phyloP scores from a whole-genome alignment of 306 rosid genomes.

The Quercus alba region DNA sequence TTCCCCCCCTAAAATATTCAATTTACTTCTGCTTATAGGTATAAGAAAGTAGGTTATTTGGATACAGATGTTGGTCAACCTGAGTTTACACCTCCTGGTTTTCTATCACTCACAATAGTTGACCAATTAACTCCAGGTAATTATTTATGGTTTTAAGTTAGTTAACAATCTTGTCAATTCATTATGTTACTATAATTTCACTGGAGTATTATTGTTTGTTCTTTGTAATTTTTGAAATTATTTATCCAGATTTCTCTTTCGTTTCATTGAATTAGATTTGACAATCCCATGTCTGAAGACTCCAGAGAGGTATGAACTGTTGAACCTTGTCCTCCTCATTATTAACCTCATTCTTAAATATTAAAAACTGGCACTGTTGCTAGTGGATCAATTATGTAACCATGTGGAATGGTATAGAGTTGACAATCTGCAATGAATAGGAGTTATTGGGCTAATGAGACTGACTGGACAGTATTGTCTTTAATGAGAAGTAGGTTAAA shows the following conservation, averaged over 20 bases:
- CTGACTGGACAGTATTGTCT: not conserved
- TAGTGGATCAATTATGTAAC: too few species aligned
- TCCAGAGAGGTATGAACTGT: slow-evolving; percentile 70
- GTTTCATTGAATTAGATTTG: slow-evolving; percentile 52
- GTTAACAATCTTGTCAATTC: not conserved
- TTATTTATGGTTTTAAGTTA: slow-evolving; percentile 14
- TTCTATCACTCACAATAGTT: slow-evolving; percentile 66
- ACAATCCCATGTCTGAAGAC: slow-evolving; percentile 78
- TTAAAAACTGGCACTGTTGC: too few species aligned
- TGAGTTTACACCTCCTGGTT: slow-evolving; percentile 86
- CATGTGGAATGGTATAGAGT: not conserved
- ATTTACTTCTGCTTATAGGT: slow-evolving; percentile 28
- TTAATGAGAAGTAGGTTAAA: not conserved
- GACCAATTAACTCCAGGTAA: slow-evolving; percentile 56
- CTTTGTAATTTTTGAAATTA: not conserved
- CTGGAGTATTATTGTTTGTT: not conserved
- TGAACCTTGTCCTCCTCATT: slow-evolving; percentile 12
- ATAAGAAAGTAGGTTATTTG: slow-evolving; percentile 61
- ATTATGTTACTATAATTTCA: not conserved
- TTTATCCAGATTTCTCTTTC: not conserved
- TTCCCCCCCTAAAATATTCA: not conserved
- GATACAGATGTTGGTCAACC: slow-evolving; percentile 97
- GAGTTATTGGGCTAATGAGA: not conserved
- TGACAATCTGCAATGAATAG: not conserved
- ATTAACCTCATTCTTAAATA: not conserved